These are phyloP conservation scores for Conticribra weissflogii DNA, from an alignment of 108 stramenopile species.

Conservation along the genomic window DNA sequence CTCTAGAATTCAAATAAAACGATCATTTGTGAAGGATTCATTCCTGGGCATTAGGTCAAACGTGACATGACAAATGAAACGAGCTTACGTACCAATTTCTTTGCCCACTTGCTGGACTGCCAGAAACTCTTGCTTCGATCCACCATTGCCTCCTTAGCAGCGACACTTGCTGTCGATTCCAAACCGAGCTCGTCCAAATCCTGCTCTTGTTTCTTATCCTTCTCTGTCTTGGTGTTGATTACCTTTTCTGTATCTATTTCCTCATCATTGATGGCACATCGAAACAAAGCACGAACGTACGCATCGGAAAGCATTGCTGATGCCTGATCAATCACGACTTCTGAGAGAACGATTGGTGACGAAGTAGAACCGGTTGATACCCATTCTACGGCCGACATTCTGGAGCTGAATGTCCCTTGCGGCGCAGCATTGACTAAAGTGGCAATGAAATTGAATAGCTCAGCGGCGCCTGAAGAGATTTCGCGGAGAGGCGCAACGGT, in stretches of 20 bases:
- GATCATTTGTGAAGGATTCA: not conserved
- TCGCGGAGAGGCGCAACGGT: not conserved
- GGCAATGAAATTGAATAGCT: constrained; percentile 69
- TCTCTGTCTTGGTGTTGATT: constrained; percentile 64
- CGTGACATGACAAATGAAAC: too few species aligned
- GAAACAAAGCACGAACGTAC: constrained; percentile 70
- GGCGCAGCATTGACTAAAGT: constrained; percentile 73
- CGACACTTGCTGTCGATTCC: constrained; percentile 58
- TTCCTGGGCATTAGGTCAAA: too few species aligned
- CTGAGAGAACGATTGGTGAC: constrained; percentile 71
- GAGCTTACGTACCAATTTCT: constrained; percentile 40
- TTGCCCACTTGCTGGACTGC: constrained; percentile 82
- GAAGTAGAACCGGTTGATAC: constrained; percentile 72
- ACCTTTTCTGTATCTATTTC: constrained; percentile 51
- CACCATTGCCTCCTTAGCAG: constrained; percentile 82
- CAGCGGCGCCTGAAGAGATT: constrained; percentile 40
- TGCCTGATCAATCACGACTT: constrained; percentile 77
- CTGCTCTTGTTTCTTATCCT: constrained; percentile 78
- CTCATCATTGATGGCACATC: constrained; percentile 59
- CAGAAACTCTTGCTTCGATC: constrained; percentile 78
- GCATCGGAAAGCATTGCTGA: constrained; percentile 61
- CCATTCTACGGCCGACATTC: constrained; percentile 82
- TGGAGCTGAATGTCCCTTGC: constrained; percentile 65
- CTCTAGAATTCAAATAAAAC: not conserved
- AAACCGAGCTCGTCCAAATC: constrained; percentile 60